phyloP scores from a whole-genome alignment of 2,329 filamentous ascomycete species.

The Cladosporium austrohemisphaericum region DNA sequence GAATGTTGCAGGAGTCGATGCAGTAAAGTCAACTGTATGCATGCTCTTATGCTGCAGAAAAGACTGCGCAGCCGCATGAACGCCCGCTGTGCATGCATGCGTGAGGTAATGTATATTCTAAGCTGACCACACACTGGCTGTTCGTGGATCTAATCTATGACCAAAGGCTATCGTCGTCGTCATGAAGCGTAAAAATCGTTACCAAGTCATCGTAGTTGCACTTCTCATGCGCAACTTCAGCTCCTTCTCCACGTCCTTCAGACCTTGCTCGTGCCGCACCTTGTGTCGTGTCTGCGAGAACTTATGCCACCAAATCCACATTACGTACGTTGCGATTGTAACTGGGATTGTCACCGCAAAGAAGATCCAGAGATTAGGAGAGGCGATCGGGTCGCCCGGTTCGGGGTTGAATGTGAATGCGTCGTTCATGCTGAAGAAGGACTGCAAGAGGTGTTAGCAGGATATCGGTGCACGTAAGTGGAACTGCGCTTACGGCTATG shows the following conservation, averaged over 20 bases:
- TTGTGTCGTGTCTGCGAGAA: conserved; percentile 26
- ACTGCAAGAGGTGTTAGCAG: conserved; percentile 21
- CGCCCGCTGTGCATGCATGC: too few species aligned
- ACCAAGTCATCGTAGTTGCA: conserved; percentile 27
- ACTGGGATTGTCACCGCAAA: conserved; percentile 33
- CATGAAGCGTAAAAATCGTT: conserved; percentile 13
- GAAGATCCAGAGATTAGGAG: conserved; percentile 31
- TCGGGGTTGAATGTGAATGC: conserved; percentile 28
- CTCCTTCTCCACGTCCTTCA: conserved; percentile 30
- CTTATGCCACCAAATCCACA: conserved; percentile 31
- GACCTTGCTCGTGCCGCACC: conserved; percentile 26
- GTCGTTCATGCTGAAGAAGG: conserved; percentile 33
- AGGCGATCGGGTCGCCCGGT: conserved; percentile 25
- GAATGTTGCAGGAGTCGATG: too few species aligned
- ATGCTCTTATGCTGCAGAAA: too few species aligned
- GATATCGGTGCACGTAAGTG: neutral
- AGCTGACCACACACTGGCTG: too few species aligned
- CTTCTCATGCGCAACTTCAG: conserved; percentile 29
- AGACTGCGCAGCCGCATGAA: too few species aligned
- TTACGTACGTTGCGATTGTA: conserved; percentile 28
- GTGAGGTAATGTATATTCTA: neutral
- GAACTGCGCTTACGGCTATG: conserved; percentile 25
- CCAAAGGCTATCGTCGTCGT: neutral
- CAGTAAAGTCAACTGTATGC: too few species aligned
- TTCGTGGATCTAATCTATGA: too few species aligned